These are phyloP conservation scores for Astraeus odoratus DNA, from an alignment of 768 basidiomycete species.

Conservation along the genomic window DNA sequence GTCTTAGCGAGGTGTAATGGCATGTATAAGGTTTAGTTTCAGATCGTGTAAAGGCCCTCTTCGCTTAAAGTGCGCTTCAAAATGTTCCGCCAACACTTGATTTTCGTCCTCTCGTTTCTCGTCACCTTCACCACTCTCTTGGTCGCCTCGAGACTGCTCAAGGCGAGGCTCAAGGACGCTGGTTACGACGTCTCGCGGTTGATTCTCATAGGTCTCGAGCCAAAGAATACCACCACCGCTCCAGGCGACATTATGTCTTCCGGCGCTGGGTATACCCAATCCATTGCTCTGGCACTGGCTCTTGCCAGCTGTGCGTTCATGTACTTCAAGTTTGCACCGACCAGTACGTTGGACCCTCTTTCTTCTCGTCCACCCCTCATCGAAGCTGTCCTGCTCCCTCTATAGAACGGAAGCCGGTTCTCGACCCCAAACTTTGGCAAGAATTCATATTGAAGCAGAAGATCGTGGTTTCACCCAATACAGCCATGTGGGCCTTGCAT, in stretches of 20 bases:
- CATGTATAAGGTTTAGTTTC: too few relatives aligned
- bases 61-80: background rate
- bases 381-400: conserved; percentile 3
- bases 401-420: conserved; percentile 59
- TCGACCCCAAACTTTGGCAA: conserved; percentile 74
- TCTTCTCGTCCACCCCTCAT: background rate
- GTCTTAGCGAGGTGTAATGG: too few relatives aligned
- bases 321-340: conserved; percentile 41
- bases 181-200: conserved; percentile 54
- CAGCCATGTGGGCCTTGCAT: conserved; percentile 65
- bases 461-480: conserved; percentile 86
- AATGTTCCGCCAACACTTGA: conserved; percentile 45
- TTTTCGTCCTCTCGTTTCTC: conserved; percentile 49
- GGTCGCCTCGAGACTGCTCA: conserved; percentile 34
- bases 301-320: conserved; percentile 43
- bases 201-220: conserved; percentile 56
- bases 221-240: conserved; percentile 4
- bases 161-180: conserved; percentile 38
- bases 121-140: conserved; percentile 43
- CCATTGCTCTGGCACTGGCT: conserved; percentile 46
- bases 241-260: conserved; percentile 11
- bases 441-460: conserved; percentile 79
- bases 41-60: too few relatives aligned
- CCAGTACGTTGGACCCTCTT: conserved; percentile 32
- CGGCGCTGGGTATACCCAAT: conserved; percentile 28